Evolutionary conservation across 2,329 filamentous ascomycete genomes (phyloP).

Genomic region (Sclerotinia minor): DNA sequence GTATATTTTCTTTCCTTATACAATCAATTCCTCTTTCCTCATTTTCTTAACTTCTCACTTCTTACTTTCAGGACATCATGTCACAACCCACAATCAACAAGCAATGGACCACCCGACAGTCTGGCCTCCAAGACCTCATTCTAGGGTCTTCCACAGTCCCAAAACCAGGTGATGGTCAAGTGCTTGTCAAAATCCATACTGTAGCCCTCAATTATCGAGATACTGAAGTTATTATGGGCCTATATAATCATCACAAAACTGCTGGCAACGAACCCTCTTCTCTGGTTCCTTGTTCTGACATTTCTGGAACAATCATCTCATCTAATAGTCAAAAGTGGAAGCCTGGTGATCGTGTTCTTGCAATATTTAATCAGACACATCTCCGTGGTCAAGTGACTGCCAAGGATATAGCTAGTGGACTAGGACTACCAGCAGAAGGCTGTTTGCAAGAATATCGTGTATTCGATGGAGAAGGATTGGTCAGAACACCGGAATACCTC

Average conservation of each 20-base stretch:
- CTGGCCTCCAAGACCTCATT: constrained; percentile 56
- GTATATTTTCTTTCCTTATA: not conserved
- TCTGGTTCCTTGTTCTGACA: constrained; percentile 66
- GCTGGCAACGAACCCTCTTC: constrained; percentile 42
- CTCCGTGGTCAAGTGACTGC: constrained; percentile 34
- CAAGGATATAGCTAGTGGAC: constrained; percentile 48
- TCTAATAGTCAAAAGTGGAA: constrained; percentile 51
- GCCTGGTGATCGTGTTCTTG: constrained; percentile 64
- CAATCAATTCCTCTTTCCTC: not conserved
- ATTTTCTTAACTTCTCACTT: not conserved
- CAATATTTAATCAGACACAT: constrained; percentile 61
- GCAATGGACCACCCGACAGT: constrained; percentile 57
- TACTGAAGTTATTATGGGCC: constrained; percentile 33
- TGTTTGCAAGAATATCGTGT: constrained; percentile 60
- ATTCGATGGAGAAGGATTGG: constrained; percentile 56
- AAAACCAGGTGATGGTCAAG: constrained; percentile 50
- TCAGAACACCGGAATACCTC: constrained; percentile 57
- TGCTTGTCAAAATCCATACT: constrained; percentile 39
- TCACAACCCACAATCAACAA: constrained; percentile 38
- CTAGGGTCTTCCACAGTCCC: constrained; percentile 50
- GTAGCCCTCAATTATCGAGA: constrained; percentile 39
- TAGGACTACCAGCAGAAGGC: constrained; percentile 66
- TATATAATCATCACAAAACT: constrained; percentile 65
- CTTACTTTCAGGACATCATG: constrained; percentile 12
- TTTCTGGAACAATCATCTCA: constrained; percentile 62